Base-by-base conservation (phyloP, 1,284 basidiomycete species). In the Rhodotorula sp. region DNA sequence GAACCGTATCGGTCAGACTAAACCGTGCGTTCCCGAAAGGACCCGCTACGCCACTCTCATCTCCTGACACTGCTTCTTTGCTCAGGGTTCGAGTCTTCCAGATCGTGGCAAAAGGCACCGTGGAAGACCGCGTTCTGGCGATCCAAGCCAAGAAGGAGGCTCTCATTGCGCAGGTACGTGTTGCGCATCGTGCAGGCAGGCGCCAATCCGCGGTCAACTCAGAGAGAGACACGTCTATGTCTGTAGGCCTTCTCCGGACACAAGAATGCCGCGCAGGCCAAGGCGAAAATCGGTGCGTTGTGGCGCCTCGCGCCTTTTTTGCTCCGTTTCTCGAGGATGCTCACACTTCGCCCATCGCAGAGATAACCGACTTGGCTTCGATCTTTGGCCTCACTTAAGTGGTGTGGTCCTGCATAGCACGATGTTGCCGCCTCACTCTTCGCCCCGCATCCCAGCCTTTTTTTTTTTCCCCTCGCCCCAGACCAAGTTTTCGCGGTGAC, bases 1-100 rank as follows among this genome's bases (percentile, higher is more conserved):
- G 3, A 79, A 80, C 67, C 79, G 80, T 48, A 80, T 80, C 67
- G 80, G 80, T 2, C 80, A 81, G 62, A 68, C 66, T 23, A 55
- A 70, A 48, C 45, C 68, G 69, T 73, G 59, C 48, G 69, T 62
- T 34, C 2, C 26, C 56, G 31, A 5, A 18, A 8, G 52, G n/a
- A 14, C 12, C 12, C 14, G n/a, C 38, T 16, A 5, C 5, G 26
- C 31, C 48, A 7, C 47, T 3, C 15, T 16, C 21, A 34, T 34
- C 2, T 14, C 34, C 26, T 4, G 6, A 38, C 26, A 23, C 12
- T n/a, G 15, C 23, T 34, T 12, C 28, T 62, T 67, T 2, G 3
- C 1, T 34, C 71, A 75, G 68, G 0, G 75, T 79, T 31, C 67
- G 70, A 15, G 76, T 79, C 34, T 78, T 77, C 62, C 78, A 80